A percentile compares a stretch with the other conserved stretches of the same genome.
These are phyloP conservation scores for Colletotrichum tanaceti DNA, from an alignment of 2,329 filamentous ascomycete genomes.

Conservation along the genomic window DNA sequence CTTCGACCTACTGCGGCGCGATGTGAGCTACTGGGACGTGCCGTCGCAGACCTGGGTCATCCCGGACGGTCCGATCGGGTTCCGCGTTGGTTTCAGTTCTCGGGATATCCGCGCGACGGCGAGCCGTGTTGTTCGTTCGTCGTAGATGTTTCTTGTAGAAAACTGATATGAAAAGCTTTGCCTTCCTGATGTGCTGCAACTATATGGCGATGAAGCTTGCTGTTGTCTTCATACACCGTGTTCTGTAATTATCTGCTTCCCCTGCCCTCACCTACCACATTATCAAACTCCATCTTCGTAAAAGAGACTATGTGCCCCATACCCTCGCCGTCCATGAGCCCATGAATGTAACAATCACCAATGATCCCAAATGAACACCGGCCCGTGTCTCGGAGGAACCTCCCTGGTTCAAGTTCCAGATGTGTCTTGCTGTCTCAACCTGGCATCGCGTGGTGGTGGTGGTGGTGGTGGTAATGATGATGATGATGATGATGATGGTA, in stretches of 20 bases:
- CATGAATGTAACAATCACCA: conserved; percentile 14
- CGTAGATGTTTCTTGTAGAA: neutral
- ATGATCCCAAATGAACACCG: neutral
- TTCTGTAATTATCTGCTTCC: no score
- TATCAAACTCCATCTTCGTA: neutral
- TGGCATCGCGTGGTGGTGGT: no score
- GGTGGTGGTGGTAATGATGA: no score
- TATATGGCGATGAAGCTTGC: no score
- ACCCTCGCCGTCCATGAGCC: conserved; percentile 20
- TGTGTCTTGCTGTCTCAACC: conserved; percentile 9
- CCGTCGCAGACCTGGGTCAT: conserved; percentile 69
- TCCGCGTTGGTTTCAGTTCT: conserved; percentile 52
- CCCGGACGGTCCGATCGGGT: conserved; percentile 56
- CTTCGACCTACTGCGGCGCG: conserved; percentile 68
- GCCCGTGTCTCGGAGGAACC: neutral
- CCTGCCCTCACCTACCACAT: neutral
- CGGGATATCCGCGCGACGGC: conserved; percentile 24
- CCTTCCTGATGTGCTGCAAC: no score
- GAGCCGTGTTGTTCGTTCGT: conserved; percentile 10
- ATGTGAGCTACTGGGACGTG: conserved; percentile 75
- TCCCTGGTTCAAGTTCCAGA: neutral
- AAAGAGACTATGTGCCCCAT: neutral
- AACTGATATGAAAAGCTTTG: no score
- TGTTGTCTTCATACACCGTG: no score
- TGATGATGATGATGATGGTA: no score